These are phyloP conservation scores for Lipomyces yamadae DNA, from an alignment of 805 yeast species.

Conservation along the genomic window DNA sequence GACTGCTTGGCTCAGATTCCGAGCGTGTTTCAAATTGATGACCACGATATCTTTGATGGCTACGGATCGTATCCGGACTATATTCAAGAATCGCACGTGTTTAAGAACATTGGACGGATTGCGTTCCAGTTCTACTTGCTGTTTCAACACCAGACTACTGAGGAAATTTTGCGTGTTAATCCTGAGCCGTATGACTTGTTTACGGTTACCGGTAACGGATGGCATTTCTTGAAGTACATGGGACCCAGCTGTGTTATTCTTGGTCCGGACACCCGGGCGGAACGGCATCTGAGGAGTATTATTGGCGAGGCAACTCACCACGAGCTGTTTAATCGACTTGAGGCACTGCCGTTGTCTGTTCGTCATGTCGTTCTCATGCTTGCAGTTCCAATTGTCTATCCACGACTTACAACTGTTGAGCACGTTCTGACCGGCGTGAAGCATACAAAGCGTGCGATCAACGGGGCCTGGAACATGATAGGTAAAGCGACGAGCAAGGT, in stretches of 20 bases:
- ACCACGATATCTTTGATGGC: conserved; percentile 96
- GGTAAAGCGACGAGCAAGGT: conserved; percentile 44
- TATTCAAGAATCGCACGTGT: conserved; percentile 74
- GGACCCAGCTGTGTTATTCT: conserved; percentile 74
- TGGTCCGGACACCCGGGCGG: conserved; percentile 94
- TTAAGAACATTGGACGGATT: conserved; percentile 70
- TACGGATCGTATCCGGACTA: conserved; percentile 82
- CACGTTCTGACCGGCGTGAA: conserved; percentile 57
- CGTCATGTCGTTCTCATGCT: conserved; percentile 81
- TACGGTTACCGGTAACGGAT: conserved; percentile 65
- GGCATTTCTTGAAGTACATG: conserved; percentile 70
- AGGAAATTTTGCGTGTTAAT: conserved; percentile 42
- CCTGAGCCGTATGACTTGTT: conserved; percentile 35
- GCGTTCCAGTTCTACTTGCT: conserved; percentile 88
- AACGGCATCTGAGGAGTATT: conserved; percentile 68
- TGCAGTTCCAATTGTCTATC: conserved; percentile 95
- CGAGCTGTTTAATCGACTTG: conserved; percentile 62
- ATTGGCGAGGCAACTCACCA: conserved; percentile 62
- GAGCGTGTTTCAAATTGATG: conserved; percentile 83
- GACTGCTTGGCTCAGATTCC: conserved; percentile 83
- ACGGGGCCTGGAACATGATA: conserved; percentile 36
- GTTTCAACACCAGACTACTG: conserved; percentile 82
- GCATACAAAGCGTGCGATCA: conserved; percentile 46
- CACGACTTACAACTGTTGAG: conserved; percentile 91
- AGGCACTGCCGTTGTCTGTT: conserved; percentile 61